Conservation (phyloP, 2,329 filamentous ascomycete species). For the Chaetomiaceae sp. region DNA sequence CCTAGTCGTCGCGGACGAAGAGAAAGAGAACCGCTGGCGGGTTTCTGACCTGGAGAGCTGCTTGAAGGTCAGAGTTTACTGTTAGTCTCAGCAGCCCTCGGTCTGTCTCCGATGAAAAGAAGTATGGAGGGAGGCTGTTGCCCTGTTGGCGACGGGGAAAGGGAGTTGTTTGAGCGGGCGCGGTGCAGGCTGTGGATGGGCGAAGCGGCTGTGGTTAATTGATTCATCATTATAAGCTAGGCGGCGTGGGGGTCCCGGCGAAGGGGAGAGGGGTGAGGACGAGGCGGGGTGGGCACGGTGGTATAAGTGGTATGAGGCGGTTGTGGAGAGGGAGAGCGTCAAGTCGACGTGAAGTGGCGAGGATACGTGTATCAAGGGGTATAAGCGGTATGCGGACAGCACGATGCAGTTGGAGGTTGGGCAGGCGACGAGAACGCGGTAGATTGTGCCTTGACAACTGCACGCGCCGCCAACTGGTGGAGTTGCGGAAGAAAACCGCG, state of each 20-base stretch:
- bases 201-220: conserved; percentile 64
- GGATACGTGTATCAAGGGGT: conserved; percentile 63
- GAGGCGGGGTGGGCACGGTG: conserved; percentile 60
- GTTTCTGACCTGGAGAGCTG: no score
- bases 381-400: conserved; percentile 62
- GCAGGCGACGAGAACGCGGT: conserved; percentile 58
- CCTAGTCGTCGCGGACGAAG: no score
- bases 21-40: no score
- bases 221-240: conserved; percentile 69
- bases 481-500: no score
- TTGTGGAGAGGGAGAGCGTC: conserved; percentile 57
- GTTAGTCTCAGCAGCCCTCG: no score
- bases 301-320: conserved; percentile 57
- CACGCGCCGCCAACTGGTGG: no score
- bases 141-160: no score
- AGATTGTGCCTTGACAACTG: conserved; percentile 53
- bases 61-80: no score
- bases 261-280: conserved; percentile 40
- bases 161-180: conserved; percentile 63
- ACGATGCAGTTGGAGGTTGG: conserved; percentile 57
- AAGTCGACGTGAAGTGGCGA: conserved; percentile 63
- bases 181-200: conserved; percentile 70
- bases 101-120: no score
- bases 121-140: no score
- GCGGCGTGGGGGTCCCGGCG: conserved; percentile 43